Conservation (phyloP, 139 green algal species). For the Limnomonas spitsbergensis region DNA sequence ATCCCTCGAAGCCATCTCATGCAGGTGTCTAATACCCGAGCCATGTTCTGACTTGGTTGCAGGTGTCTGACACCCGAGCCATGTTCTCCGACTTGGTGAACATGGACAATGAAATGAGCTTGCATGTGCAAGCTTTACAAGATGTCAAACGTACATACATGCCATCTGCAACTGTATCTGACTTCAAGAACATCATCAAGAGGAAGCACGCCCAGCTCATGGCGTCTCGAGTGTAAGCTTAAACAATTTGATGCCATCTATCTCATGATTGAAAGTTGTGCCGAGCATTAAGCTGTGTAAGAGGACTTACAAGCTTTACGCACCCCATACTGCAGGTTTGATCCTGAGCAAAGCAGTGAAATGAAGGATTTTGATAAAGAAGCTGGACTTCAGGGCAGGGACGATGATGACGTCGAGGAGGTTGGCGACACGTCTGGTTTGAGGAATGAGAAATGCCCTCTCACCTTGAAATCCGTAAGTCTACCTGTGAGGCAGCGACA, state of each 20-base stretch:
- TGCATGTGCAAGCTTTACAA: slow-evolving; percentile 1
- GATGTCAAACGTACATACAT: background rate
- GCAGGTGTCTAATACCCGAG: too few relatives aligned
- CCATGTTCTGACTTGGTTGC: background rate
- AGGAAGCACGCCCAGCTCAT: background rate
- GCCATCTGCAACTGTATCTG: background rate
- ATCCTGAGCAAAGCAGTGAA: background rate
- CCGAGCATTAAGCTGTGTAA: too few relatives aligned
- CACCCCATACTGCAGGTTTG: background rate
- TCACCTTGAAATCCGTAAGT: slow-evolving; percentile 19
- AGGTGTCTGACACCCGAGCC: background rate
- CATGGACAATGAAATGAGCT: slow-evolving; percentile 8
- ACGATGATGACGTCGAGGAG: slow-evolving; percentile 15
- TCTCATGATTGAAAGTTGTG: too few relatives aligned
- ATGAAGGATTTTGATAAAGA: slow-evolving; percentile 18
- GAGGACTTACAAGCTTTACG: too few relatives aligned
- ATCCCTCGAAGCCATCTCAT: too few relatives aligned
- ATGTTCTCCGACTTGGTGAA: background rate
- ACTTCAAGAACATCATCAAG: background rate
- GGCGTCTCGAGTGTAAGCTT: background rate
- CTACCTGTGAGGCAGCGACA: background rate
- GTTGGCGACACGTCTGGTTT: background rate
- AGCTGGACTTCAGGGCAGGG: background rate
- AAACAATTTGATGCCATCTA: too few relatives aligned
- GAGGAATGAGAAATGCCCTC: slow-evolving; percentile 18